These are phyloP conservation scores for Scalesia atractyloides DNA, from an alignment of 129 eudicot genomes.

Conservation along the genomic window DNA sequence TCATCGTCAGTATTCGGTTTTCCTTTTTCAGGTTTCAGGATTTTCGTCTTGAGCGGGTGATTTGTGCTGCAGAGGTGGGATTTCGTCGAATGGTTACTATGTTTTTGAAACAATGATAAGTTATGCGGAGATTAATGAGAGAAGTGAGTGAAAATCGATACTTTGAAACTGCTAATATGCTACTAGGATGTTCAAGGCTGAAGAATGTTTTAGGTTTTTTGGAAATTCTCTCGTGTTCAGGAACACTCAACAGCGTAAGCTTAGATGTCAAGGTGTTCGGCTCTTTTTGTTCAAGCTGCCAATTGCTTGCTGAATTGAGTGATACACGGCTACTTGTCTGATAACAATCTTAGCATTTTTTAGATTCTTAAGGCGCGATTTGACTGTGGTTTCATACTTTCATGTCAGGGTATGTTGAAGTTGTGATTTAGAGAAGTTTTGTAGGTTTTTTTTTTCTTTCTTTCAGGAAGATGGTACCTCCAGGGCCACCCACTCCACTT, in stretches of 20 bases:
- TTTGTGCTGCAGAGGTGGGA: neutral
- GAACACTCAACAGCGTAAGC: conserved; percentile 21
- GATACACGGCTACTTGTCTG: conserved; percentile 10
- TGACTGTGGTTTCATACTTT: conserved; percentile 6
- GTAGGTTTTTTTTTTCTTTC: conserved; percentile 20
- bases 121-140: conserved; percentile 43
- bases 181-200: conserved; percentile 51
- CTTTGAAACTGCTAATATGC: conserved; percentile 32
- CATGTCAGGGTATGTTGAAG: conserved; percentile 34
- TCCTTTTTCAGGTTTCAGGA: conserved; percentile 27
- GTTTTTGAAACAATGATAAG: conserved; percentile 11
- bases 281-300: conserved; percentile 31
- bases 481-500: conserved; percentile 90
- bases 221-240: conserved; percentile 26
- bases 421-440: conserved; percentile 23
- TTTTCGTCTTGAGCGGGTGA: conserved; percentile 3
- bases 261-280: conserved; percentile 23
- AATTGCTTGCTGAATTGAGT: conserved; percentile 28
- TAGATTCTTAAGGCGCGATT: conserved; percentile 2
- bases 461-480: conserved; percentile 69
- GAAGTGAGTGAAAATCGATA: conserved; percentile 28
- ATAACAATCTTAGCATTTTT: conserved; percentile 8
- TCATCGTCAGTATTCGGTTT: conserved; percentile 17
- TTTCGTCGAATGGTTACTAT: neutral
- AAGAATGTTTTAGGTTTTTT: conserved; percentile 28